phyloP scores from a whole-genome alignment of 2,329 filamentous ascomycete species.

The Niveomyces coronatus region DNA sequence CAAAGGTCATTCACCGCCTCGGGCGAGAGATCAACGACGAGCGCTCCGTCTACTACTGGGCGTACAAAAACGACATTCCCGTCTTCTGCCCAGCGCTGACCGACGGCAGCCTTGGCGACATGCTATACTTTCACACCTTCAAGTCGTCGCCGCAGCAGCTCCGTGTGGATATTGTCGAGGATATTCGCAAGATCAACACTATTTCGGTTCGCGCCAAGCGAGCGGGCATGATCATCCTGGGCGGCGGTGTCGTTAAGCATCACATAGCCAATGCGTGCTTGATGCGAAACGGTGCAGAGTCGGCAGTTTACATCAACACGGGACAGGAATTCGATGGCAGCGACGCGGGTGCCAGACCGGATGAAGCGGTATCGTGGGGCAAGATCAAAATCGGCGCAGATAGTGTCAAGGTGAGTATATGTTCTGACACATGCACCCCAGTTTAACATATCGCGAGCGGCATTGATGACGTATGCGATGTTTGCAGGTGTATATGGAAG shows the following conservation, averaged over 20 bases:
- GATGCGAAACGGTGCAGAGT: constrained; percentile 96
- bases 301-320: constrained; percentile 95
- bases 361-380: constrained; percentile 96
- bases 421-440: too few relatives aligned
- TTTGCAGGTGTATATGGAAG: constrained; percentile 54
- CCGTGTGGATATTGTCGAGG: constrained; percentile 82
- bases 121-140: constrained; percentile 98
- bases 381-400: constrained; percentile 89
- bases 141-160: constrained; percentile 74
- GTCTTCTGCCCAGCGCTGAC: constrained; percentile 95
- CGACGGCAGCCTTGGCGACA: constrained; percentile 90
- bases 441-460: too few relatives aligned
- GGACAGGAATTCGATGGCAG: constrained; percentile 96
- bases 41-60: constrained; percentile 91
- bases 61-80: constrained; percentile 91
- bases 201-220: constrained; percentile 79
- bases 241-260: constrained; percentile 93
- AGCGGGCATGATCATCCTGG: constrained; percentile 90
- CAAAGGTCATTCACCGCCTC: constrained; percentile 78
- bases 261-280: constrained; percentile 96
- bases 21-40: constrained; percentile 93
- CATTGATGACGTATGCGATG: too few relatives aligned
- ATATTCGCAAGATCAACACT: constrained; percentile 88
- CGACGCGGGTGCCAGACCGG: constrained; percentile 86
- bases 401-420: constrained; percentile 72